These are phyloP conservation scores for Amorphotheca resinae DNA, from an alignment of 495 filamentous ascomycete genomes.

Conservation along the genomic window DNA sequence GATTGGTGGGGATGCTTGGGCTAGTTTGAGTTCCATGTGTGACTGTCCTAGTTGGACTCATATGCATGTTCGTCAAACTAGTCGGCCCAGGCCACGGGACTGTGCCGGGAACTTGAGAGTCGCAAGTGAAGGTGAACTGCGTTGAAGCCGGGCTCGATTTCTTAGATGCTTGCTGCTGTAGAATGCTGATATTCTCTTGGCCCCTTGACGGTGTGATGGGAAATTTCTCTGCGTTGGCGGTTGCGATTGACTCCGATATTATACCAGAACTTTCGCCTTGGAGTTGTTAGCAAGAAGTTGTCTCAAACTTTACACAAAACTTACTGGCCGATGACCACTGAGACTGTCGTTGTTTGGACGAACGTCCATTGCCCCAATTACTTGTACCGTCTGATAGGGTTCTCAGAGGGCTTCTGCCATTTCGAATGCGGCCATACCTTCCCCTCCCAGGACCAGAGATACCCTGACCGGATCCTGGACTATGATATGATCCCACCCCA, in stretches of 20 bases:
- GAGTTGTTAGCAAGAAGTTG: conserved; percentile 1
- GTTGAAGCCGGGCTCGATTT: conserved; percentile 52
- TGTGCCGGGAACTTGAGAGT: conserved; percentile 39
- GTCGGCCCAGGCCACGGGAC: conserved; percentile 31
- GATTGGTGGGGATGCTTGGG: conserved; percentile 32
- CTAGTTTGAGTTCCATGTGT: conserved; percentile 54
- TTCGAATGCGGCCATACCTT: conserved; percentile 53
- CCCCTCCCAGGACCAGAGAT: conserved; percentile 39
- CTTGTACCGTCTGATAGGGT: conserved; percentile 37
- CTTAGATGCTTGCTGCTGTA: conserved; percentile 53
- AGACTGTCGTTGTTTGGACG: conserved; percentile 27
- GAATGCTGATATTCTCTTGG: conserved; percentile 61
- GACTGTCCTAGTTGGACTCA: conserved; percentile 23
- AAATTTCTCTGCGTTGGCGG: conserved; percentile 71
- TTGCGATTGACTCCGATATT: conserved; percentile 64
- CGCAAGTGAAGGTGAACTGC: conserved; percentile 88
- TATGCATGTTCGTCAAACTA: conserved; percentile 10
- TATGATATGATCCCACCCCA: conserved; percentile 46
- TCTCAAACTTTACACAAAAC: conserved; percentile 13
- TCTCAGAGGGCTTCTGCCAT: conserved; percentile 55
- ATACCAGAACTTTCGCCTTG: conserved; percentile 53
- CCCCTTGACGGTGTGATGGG: conserved; percentile 44
- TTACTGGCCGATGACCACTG: conserved; percentile 33
- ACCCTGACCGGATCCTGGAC: conserved; percentile 31
- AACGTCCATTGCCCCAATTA: conserved; percentile 38